A percentile compares a stretch with the other conserved stretches of the same genome.
Conservation (phyloP, 768 basidiomycete species). For the Hygrophorus pudorinus region DNA sequence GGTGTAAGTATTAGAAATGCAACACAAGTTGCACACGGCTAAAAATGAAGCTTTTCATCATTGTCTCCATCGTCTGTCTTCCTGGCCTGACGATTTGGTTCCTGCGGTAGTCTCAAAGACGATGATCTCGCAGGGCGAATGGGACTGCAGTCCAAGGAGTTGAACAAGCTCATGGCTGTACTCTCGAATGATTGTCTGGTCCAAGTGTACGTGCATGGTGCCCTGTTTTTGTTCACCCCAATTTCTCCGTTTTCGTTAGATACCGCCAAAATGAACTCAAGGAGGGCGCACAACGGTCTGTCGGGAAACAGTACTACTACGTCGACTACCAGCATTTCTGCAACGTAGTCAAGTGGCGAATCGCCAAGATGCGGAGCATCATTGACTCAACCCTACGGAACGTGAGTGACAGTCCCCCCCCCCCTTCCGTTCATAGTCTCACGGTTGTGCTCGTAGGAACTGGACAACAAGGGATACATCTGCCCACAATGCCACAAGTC, state of each 20-base stretch:
- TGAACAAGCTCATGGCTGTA: slow-evolving; percentile 81
- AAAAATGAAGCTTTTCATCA: slow-evolving; percentile 11
- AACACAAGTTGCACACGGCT: background rate
- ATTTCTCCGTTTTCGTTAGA: slow-evolving; percentile 25
- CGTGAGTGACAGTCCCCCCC: slow-evolving; percentile 32
- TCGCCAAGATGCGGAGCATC: slow-evolving; percentile 83
- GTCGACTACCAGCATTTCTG: slow-evolving; percentile 93
- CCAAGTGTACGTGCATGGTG: slow-evolving; percentile 39
- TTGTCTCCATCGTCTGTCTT: slow-evolving; percentile 15
- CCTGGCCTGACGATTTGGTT: slow-evolving; percentile 11
- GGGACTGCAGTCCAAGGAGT: slow-evolving; percentile 82
- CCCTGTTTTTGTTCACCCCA: background rate
- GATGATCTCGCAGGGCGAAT: slow-evolving; percentile 88
- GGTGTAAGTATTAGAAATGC: slow-evolving; percentile 65
- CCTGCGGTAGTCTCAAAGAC: slow-evolving; percentile 65
- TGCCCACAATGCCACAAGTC: slow-evolving; percentile 82
- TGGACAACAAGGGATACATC: slow-evolving; percentile 96
- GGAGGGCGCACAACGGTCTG: slow-evolving; percentile 80
- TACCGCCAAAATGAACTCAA: slow-evolving; percentile 89
- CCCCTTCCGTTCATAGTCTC: background rate
- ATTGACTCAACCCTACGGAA: slow-evolving; percentile 88
- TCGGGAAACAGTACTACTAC: slow-evolving; percentile 90
- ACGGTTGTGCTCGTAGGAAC: slow-evolving; percentile 48
- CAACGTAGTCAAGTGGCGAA: slow-evolving; percentile 96
- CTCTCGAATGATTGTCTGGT: slow-evolving; percentile 72